Evolutionary conservation across 345 rosid species (phyloP).

Genomic region (Lumnitzera racemosa): DNA sequence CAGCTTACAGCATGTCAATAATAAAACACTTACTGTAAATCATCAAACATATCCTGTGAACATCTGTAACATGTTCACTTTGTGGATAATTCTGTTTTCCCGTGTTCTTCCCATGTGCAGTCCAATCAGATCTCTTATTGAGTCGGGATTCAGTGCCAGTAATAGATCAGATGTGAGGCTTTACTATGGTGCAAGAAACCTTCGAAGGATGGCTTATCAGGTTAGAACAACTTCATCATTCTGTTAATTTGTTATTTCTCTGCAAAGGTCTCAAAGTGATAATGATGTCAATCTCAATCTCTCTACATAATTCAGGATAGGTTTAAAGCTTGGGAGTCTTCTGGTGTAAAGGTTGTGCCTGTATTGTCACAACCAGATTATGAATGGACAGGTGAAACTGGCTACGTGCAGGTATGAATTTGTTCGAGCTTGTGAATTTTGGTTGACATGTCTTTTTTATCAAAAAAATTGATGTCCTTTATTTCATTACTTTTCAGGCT

Average conservation of each 20-base stretch:
- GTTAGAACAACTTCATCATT: slow-evolving; percentile 28
- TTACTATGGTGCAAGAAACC: slow-evolving; percentile 92
- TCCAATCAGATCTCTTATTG: slow-evolving; percentile 85
- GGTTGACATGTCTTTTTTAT: not conserved
- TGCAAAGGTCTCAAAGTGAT: not conserved
- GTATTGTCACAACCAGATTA: slow-evolving; percentile 86
- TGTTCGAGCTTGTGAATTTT: not conserved
- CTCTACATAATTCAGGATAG: slow-evolving; percentile 48
- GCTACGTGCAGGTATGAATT: slow-evolving; percentile 75
- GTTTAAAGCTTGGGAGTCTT: slow-evolving; percentile 84
- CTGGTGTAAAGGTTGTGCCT: slow-evolving; percentile 76
- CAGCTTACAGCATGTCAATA: too few species aligned
- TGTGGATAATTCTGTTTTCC: not conserved
- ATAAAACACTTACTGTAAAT: too few species aligned
- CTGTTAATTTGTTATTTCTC: not conserved
- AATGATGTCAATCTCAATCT: slow-evolving; percentile 7
- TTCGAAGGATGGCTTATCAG: slow-evolving; percentile 94
- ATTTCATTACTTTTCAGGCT: slow-evolving; percentile 41
- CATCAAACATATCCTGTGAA: too few species aligned
- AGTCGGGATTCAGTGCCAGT: slow-evolving; percentile 69
- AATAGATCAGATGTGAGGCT: slow-evolving; percentile 80
- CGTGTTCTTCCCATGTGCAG: slow-evolving; percentile 33
- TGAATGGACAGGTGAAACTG: slow-evolving; percentile 80
- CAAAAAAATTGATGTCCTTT: not conserved
- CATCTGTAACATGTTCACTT: too few species aligned